Evolutionary conservation across 345 rosid genomes (phyloP).

Genomic region (Melastoma malabathricum): DNA sequence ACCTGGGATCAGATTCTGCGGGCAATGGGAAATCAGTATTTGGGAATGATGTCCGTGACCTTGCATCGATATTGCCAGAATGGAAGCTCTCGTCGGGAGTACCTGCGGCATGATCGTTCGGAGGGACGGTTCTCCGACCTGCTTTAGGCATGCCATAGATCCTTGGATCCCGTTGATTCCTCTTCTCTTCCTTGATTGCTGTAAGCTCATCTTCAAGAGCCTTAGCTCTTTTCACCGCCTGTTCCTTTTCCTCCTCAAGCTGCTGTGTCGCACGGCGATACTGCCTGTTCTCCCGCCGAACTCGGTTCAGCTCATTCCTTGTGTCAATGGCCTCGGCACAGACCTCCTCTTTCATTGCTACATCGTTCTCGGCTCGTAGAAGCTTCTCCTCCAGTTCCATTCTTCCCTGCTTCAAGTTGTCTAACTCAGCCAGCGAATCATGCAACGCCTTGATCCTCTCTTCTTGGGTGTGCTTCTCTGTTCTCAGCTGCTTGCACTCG

Average conservation of each 20-base stretch:
- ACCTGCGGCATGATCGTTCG: constrained; percentile 1
- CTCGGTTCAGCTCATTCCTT: constrained; percentile 22
- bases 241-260: constrained; percentile 32
- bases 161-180: constrained; percentile 6
- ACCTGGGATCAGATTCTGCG: background rate
- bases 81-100: constrained; percentile 4
- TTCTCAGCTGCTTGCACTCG: constrained; percentile 25
- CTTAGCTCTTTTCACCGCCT: constrained; percentile 12
- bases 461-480: constrained; percentile 16
- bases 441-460: constrained; percentile 23
- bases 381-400: constrained; percentile 26
- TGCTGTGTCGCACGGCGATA: constrained; percentile 23
- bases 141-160: constrained; percentile 5
- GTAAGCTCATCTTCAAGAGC: constrained; percentile 32
- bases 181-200: constrained; percentile 20
- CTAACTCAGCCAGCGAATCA: constrained; percentile 19
- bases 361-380: constrained; percentile 16
- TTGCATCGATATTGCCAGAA: constrained; percentile 2
- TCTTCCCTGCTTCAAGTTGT: constrained; percentile 20
- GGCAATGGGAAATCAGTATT: background rate
- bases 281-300: constrained; percentile 26
- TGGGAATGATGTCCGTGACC: constrained; percentile 2
- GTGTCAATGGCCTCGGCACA: constrained; percentile 17
- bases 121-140: constrained; percentile 2
- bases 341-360: constrained; percentile 14